Percentiles rank a stretch among this genome's conserved stretches.
Evolutionary conservation across 805 yeast species (phyloP).

Genomic region (Metschnikowia borealis): DNA sequence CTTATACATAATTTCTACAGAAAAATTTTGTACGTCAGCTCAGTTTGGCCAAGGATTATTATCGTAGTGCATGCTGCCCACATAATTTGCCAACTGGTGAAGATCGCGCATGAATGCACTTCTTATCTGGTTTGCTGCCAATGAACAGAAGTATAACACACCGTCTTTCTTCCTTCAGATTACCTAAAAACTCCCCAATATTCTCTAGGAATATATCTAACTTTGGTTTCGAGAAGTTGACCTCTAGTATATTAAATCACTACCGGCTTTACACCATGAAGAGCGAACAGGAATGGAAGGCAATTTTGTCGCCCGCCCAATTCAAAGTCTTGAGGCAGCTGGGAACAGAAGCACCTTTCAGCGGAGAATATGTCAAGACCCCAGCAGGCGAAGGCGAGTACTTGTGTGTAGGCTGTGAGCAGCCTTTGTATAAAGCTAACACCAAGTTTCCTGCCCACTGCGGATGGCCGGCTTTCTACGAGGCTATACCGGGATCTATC

Average conservation of each 20-base stretch:
- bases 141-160: neutral
- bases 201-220: neutral
- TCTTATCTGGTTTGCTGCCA: neutral
- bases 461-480: slow-evolving; percentile 98
- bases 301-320: slow-evolving; percentile 70
- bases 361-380: slow-evolving; percentile 54
- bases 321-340: slow-evolving; percentile 71
- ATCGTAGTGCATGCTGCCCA: slow-evolving; percentile 3
- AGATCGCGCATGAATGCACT: neutral
- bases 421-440: slow-evolving; percentile 72
- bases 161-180: neutral
- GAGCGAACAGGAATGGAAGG: slow-evolving; percentile 71
- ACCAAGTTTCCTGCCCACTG: slow-evolving; percentile 89
- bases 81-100: neutral
- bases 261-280: slow-evolving; percentile 11
- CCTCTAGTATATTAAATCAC: neutral
- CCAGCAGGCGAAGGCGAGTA: slow-evolving; percentile 65
- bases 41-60: neutral
- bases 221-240: neutral
- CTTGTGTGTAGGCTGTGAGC: slow-evolving; percentile 79
- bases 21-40: too few species aligned
- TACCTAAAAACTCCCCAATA: neutral
- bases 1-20: too few species aligned
- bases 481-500: slow-evolving; percentile 80
- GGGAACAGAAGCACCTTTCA: slow-evolving; percentile 65